Evolutionary conservation across 140 eudicot genomes (phyloP).

Genomic region (Stevia rebaudiana): DNA sequence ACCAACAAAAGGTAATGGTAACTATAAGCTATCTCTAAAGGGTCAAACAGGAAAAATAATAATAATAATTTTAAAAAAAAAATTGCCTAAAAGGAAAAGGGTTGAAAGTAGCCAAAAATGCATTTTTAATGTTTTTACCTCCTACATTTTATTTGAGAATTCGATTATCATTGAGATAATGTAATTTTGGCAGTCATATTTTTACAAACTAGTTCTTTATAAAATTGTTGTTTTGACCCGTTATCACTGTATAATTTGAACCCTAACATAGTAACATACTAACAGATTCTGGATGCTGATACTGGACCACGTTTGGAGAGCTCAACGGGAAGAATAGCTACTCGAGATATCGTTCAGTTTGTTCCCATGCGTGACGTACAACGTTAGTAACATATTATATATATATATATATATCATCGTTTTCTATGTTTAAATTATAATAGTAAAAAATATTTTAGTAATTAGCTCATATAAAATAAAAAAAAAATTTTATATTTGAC

Average conservation of each 20-base stretch:
- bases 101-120: not conserved
- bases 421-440: not conserved
- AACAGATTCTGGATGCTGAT: constrained; percentile 88
- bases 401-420: not conserved
- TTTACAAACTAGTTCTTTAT: not conserved
- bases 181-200: not conserved
- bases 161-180: not conserved
- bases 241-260: not conserved
- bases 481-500: no score
- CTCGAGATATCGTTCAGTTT: constrained; percentile 93
- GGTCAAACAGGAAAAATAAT: not conserved
- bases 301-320: constrained; percentile 75
- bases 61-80: not conserved
- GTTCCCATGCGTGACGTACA: constrained; percentile 86
- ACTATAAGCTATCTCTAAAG: not conserved
- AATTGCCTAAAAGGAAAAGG: not conserved
- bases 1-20: no score
- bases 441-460: not conserved
- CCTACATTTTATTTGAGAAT: not conserved
- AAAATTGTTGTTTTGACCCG: not conserved
- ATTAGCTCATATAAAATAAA: not conserved
- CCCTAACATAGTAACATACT: not conserved
- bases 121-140: not conserved
- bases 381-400: constrained; percentile 37
- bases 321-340: constrained; percentile 81